Base-by-base conservation (phyloP, 257 asterid species). In the Ajuga chamaepitys region DNA sequence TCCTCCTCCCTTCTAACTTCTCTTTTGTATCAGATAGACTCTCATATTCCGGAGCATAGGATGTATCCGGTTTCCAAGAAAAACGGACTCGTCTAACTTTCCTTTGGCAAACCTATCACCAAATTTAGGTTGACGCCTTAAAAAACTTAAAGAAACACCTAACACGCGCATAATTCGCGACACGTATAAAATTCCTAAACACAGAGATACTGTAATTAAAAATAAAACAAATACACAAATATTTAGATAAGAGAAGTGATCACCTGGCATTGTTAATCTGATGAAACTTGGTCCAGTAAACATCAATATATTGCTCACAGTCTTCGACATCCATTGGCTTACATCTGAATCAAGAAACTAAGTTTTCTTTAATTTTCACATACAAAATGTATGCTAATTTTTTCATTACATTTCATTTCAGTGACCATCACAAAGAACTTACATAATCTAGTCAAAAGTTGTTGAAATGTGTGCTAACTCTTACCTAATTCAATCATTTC, bases 301-400 rank as follows among this genome's bases (percentile, higher is more conserved):
- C 95, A 70, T 87, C 97, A 3, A 97, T 87, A 62, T 77, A 89
- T 8, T 71, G 71, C 77, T 87, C 94, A 62, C 97, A 89, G 7
- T 92, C 98, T 75, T 87, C 98, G 1, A 74, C 97, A 66, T 92
- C 97, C 97, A 92, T 87, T 5, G 97, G 96, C 76, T 89, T 89
- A 75, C 97, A 92, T 70, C 96, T 88, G 68, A n/a, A n/a, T n/a
- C n/a, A n/a, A n/a, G n/a, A n/a, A n/a, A n/a, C n/a, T n/a, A n/a
- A n/a, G n/a, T n/a, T n/a, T n/a, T n/a, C n/a, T n/a, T n/a, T n/a
- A n/a, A n/a, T n/a, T n/a, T n/a, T n/a, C n/a, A n/a, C n/a, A n/a
- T n/a, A n/a, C n/a, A n/a, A n/a, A n/a, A n/a, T n/a, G n/a, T n/a
- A n/a, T n/a, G n/a, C n/a, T n/a, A n/a, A n/a, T n/a, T n/a, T n/a